Evolutionary conservation across 2,329 filamentous ascomycete species (phyloP).

Genomic region (Colletotrichum incanum): DNA sequence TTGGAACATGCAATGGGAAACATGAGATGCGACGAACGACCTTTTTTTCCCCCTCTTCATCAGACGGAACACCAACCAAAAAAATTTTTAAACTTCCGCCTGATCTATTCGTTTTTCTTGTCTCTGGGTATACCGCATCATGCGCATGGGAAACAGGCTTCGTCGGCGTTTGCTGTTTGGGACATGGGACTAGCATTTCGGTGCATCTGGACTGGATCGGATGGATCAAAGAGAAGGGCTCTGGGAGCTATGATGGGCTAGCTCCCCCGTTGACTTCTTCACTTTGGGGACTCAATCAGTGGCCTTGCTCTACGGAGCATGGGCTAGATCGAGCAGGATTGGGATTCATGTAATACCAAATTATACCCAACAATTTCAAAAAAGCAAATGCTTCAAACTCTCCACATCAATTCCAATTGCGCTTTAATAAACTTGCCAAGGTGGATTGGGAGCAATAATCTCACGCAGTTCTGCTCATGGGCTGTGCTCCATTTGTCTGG

Average conservation of each 20-base stretch:
- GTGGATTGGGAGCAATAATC: not conserved
- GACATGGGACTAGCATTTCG: slow-evolving; percentile 41
- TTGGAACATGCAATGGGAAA: slow-evolving; percentile 33
- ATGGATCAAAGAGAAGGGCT: slow-evolving; percentile 47
- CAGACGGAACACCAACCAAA: slow-evolving; percentile 17
- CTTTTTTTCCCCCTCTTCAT: slow-evolving; percentile 13
- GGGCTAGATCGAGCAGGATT: slow-evolving; percentile 32
- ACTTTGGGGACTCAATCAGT: slow-evolving; percentile 14
- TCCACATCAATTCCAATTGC: not conserved
- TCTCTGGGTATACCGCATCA: slow-evolving; percentile 34
- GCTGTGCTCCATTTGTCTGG: slow-evolving; percentile 9
- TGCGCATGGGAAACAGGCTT: slow-evolving; percentile 36
- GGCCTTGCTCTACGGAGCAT: slow-evolving; percentile 14
- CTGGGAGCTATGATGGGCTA: slow-evolving; percentile 51
- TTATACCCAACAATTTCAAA: slow-evolving; percentile 39
- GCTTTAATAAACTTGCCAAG: not conserved
- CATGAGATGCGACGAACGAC: slow-evolving; percentile 40
- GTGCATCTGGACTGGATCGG: slow-evolving; percentile 45
- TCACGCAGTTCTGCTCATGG: not conserved
- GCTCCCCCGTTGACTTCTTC: slow-evolving; percentile 46
- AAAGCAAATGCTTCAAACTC: slow-evolving; percentile 17
- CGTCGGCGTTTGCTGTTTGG: slow-evolving; percentile 35
- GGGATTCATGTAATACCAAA: slow-evolving; percentile 42
- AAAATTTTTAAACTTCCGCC: slow-evolving; percentile 1
- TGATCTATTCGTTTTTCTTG: slow-evolving; percentile 10